These are phyloP conservation scores for Debaryomyces robertsiae DNA, from an alignment of 1,139 yeast species.

Conservation along the genomic window DNA sequence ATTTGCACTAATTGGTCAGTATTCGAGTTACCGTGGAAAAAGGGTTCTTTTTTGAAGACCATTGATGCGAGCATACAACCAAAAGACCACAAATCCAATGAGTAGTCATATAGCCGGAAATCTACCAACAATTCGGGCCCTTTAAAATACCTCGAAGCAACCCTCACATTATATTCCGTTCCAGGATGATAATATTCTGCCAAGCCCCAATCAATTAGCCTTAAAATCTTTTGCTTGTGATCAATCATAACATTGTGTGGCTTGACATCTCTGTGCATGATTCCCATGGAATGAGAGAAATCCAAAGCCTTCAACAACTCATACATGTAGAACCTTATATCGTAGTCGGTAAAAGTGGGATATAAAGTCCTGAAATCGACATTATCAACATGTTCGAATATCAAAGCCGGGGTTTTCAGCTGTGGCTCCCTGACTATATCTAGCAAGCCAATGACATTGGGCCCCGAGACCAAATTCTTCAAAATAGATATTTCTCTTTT, in stretches of 20 bases:
- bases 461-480: constrained; percentile 85
- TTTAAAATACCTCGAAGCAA: constrained; percentile 96
- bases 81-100: constrained; percentile 93
- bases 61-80: constrained; percentile 99
- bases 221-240: constrained; percentile 67
- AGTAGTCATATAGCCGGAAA: constrained; percentile 89
- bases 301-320: constrained; percentile 90
- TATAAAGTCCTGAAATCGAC: constrained; percentile 88
- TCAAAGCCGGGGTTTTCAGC: constrained; percentile 89
- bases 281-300: constrained; percentile 95
- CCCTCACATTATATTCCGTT: constrained; percentile 93
- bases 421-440: constrained; percentile 91
- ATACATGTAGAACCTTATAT: constrained; percentile 85
- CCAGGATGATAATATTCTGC: constrained; percentile 98
- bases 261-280: constrained; percentile 98
- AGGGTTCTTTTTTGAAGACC: constrained; percentile 94
- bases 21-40: constrained; percentile 95
- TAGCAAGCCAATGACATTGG: constrained; percentile 76
- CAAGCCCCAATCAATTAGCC: constrained; percentile 97
- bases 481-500: constrained; percentile 92
- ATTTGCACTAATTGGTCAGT: constrained; percentile 95
- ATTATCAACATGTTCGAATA: constrained; percentile 89
- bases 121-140: constrained; percentile 98
- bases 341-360: constrained; percentile 83
- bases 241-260: constrained; percentile 99